Percentiles rank a stretch among this genome's conserved stretches.
These are phyloP conservation scores for Naganishia vishniacii DNA, from an alignment of 768 basidiomycete genomes.

Conservation along the genomic window DNA sequence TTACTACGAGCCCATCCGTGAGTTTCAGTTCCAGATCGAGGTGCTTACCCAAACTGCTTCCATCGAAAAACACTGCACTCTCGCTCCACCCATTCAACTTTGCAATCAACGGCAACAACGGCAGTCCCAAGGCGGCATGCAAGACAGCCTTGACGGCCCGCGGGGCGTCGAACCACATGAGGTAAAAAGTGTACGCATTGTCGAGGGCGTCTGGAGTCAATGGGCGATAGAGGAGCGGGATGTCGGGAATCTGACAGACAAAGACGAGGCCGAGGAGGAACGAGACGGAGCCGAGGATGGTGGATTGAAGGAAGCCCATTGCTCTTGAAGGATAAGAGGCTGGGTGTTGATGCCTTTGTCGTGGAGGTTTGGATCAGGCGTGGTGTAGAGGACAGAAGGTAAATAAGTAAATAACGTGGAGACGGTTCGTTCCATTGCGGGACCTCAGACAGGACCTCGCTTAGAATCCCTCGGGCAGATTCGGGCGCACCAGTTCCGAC, in stretches of 20 bases:
- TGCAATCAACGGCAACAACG: conserved; percentile 65
- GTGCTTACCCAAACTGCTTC: conserved; percentile 74
- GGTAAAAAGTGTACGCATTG: conserved; percentile 84
- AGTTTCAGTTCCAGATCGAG: too few relatives aligned
- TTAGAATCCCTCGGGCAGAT: too few relatives aligned
- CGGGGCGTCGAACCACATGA: conserved; percentile 86
- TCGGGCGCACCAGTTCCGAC: too few relatives aligned
- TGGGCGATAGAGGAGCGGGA: conserved; percentile 67
- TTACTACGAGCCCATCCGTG: background rate
- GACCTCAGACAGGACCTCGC: too few relatives aligned
- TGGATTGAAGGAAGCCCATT: conserved; percentile 89
- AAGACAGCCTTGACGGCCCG: conserved; percentile 90
- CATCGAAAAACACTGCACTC: conserved; percentile 92
- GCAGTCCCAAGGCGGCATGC: conserved; percentile 76
- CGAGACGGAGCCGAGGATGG: conserved; percentile 76
- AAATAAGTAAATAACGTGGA: too few relatives aligned
- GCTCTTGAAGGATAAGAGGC: conserved; percentile 2
- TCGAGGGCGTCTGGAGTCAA: conserved; percentile 62
- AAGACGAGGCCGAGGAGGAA: conserved; percentile 74
- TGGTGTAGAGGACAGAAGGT: background rate
- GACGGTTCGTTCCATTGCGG: too few relatives aligned
- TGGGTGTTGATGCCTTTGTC: background rate
- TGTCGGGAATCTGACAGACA: conserved; percentile 58
- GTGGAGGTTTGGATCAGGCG: background rate
- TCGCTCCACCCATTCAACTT: conserved; percentile 86